Evolutionary conservation across 2,329 filamentous ascomycete species (phyloP).

Genomic region (Elsinoe arachidis): DNA sequence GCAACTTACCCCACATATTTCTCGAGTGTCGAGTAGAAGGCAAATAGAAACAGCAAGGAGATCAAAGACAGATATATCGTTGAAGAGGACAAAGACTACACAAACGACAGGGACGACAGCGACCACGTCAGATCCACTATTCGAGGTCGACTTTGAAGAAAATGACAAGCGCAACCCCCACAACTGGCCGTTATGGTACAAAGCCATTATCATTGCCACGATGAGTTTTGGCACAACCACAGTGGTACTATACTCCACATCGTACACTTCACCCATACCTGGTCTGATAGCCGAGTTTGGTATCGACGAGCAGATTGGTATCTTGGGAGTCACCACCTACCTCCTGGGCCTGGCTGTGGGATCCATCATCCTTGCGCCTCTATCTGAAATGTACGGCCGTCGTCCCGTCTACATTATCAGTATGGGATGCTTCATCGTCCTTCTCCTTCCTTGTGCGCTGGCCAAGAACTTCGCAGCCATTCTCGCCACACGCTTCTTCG

Average conservation of each 20-base stretch:
- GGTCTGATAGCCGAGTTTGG: conserved; percentile 61
- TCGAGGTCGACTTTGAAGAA: conserved; percentile 64
- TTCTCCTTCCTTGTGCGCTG: conserved; percentile 64
- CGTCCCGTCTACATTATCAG: conserved; percentile 59
- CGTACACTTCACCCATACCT: conserved; percentile 63
- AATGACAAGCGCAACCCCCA: conserved; percentile 56
- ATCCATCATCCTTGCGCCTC: conserved; percentile 62
- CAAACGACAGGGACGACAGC: conserved; percentile 8
- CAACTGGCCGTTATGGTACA: conserved; percentile 57
- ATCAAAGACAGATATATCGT: conserved; percentile 11
- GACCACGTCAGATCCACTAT: conserved; percentile 45
- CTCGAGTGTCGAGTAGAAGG: conserved; percentile 13
- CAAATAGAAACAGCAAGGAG: not conserved
- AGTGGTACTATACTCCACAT: conserved; percentile 63
- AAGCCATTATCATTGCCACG: conserved; percentile 45
- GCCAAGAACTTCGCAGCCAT: conserved; percentile 59
- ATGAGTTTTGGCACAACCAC: conserved; percentile 50
- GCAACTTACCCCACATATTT: conserved; percentile 22
- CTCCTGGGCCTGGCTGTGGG: conserved; percentile 65
- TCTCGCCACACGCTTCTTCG: conserved; percentile 66
- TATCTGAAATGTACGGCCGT: conserved; percentile 63
- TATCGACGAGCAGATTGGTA: conserved; percentile 52
- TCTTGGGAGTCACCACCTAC: conserved; percentile 71
- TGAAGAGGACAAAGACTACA: conserved; percentile 12
- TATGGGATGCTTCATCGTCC: conserved; percentile 54